Base-by-base conservation (phyloP, 345 rosid genomes). In the Microcos paniculata region DNA sequence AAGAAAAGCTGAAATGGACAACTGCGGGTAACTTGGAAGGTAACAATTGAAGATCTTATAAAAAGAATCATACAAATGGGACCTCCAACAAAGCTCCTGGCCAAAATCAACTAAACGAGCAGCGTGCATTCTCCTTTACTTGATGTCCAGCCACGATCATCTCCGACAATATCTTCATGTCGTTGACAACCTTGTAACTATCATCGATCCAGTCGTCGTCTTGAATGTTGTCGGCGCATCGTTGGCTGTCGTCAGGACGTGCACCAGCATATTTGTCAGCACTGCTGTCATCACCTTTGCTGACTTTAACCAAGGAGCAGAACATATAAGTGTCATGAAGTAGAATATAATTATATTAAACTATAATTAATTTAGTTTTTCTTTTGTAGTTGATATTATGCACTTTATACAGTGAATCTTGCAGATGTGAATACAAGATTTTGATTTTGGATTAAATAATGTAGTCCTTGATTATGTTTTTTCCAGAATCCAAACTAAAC, bases 181-280 rank as follows among this genome's bases (percentile, higher is more conserved):
- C 11, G 28, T 31, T 35, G 43, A 31, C 61, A 51, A 70, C 7
- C 73, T 51, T 70, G 61, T 18, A 70, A 31, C 61, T 70, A 31
- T 51, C 61, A 21, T 70, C 73, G 23, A 70, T 70, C 73, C n/a
- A n/a, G 15, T 70, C 73, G 1, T n/a, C n/a, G n/a, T 70, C 73
- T 10, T 70, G 59, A 2, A 57, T 14, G 2, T 4, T 3, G 14
- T 70, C 61, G 26, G 4, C 28, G 23, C 73, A 70, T 4, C 16
- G 45, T 52, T 51, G 45, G 59, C 3, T 51, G 3, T 70, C 73
- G 6, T 51, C 73, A 6, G 61, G 43, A 52, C 19, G 38, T 2
- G 43, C 45, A 3, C 8, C 61, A 18, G 12, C 6, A 7, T 45
- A 52, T 1, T 35, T 45, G 8, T 16, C 45, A 35, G 45, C 46